Percentiles rank a stretch among this genome's conserved stretches.
Evolutionary conservation across 495 filamentous ascomycete genomes (phyloP).

Genomic region (Talaromyces thailandensis): DNA sequence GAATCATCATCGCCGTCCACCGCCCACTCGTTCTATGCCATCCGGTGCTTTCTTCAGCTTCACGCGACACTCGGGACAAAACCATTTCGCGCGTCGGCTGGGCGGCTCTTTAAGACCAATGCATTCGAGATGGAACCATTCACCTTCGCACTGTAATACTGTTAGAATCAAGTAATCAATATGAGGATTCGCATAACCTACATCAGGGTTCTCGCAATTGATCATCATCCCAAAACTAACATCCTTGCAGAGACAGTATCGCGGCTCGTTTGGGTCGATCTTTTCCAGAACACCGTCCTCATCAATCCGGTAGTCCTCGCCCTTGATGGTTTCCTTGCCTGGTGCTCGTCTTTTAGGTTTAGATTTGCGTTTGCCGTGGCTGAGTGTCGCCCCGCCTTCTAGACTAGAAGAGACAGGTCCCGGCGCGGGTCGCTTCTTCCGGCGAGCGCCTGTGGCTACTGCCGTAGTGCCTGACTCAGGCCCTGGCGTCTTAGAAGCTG

Average conservation of each 20-base stretch:
- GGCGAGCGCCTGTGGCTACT: conserved; percentile 22
- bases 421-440: conserved; percentile 65
- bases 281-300: conserved; percentile 50
- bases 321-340: conserved; percentile 16
- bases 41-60: conserved; percentile 47
- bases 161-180: background rate
- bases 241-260: conserved; percentile 85
- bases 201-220: conserved; percentile 82
- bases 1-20: conserved; percentile 10
- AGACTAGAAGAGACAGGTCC: conserved; percentile 60
- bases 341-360: conserved; percentile 56
- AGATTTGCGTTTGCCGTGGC: conserved; percentile 70
- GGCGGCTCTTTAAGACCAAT: conserved; percentile 71
- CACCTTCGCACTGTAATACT: conserved; percentile 49
- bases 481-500: conserved; percentile 42
- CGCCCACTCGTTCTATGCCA: conserved; percentile 30
- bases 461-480: conserved; percentile 39
- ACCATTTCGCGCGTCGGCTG: conserved; percentile 80
- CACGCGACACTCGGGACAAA: conserved; percentile 78
- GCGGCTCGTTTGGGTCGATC: conserved; percentile 79
- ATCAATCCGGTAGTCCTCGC: conserved; percentile 35
- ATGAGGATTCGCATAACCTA: conserved; percentile 39
- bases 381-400: conserved; percentile 64
- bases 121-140: conserved; percentile 95
- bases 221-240: conserved; percentile 96